Percentiles rank a stretch among this genome's conserved stretches.
These are phyloP conservation scores for Ceratocystis huliohia DNA, from an alignment of 2,329 filamentous ascomycete genomes.

Conservation along the genomic window DNA sequence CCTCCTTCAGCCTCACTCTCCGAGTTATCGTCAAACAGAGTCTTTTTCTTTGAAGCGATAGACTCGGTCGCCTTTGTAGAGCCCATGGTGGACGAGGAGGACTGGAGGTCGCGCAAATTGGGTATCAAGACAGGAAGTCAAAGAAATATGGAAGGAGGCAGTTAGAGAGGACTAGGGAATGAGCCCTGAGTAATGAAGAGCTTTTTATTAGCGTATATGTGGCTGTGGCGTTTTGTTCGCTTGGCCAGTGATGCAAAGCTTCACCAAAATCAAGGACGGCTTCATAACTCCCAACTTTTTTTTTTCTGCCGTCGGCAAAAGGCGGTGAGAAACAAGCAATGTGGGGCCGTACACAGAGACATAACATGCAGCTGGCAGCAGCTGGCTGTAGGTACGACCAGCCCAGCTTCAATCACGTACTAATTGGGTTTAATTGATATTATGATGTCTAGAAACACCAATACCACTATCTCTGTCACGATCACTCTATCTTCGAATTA, in stretches of 20 bases:
- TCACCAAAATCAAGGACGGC: not conserved
- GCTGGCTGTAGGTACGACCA: not conserved
- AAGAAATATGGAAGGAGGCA: not conserved
- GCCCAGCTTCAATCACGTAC: not conserved
- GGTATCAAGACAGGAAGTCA: not conserved
- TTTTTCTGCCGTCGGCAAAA: slow-evolving; percentile 18
- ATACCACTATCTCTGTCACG: too few species aligned
- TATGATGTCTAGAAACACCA: too few species aligned
- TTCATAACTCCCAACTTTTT: slow-evolving; percentile 13
- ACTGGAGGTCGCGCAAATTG: not conserved
- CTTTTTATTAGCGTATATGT: not conserved
- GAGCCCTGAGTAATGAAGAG: not conserved
- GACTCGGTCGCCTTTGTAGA: not conserved
- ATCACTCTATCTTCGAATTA: too few species aligned
- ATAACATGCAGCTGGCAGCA: not conserved
- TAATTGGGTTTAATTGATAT: too few species aligned
- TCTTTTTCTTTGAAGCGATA: slow-evolving; percentile 29
- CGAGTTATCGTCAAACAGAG: slow-evolving; percentile 42
- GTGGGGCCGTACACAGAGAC: not conserved
- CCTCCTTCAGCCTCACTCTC: slow-evolving; percentile 35
- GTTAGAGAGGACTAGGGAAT: not conserved
- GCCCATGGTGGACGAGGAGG: not conserved
- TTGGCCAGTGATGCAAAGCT: not conserved
- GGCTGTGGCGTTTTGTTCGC: not conserved
- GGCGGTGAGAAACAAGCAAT: slow-evolving; percentile 9